These are phyloP conservation scores for Trapa incisa DNA, from an alignment of 345 rosid genomes.

Conservation along the genomic window DNA sequence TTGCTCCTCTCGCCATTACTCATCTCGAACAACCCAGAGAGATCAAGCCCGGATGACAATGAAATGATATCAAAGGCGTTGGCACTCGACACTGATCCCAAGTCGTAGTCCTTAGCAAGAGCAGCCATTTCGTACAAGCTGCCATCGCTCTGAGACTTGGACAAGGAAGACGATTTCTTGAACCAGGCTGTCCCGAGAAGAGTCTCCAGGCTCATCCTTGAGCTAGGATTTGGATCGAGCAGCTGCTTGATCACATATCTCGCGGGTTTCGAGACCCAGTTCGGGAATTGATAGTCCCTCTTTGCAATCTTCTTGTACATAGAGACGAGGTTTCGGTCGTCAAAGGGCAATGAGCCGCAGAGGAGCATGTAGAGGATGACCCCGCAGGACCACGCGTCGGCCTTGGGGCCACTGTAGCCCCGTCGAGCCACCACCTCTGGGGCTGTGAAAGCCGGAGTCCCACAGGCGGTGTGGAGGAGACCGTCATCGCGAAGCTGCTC, in stretches of 20 bases:
- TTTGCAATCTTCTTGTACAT: conserved; percentile 49
- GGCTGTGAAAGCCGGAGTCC: conserved; percentile 63
- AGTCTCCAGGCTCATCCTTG: conserved; percentile 49
- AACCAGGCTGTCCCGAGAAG: conserved; percentile 46
- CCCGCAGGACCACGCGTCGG: conserved; percentile 93
- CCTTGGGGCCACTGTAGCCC: conserved; percentile 56
- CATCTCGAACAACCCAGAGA: conserved; percentile 52
- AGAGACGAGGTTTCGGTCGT: conserved; percentile 31
- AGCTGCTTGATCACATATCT: conserved; percentile 37
- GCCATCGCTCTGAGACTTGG: conserved; percentile 15
- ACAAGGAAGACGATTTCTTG: conserved; percentile 22
- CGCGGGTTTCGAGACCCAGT: conserved; percentile 41
- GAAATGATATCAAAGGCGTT: conserved; percentile 76
- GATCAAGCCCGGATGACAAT: conserved; percentile 53
- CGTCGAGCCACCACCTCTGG: conserved; percentile 54
- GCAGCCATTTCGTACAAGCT: conserved; percentile 7
- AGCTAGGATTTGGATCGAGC: conserved; percentile 64
- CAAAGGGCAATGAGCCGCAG: conserved; percentile 51
- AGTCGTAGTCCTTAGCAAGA: conserved; percentile 2
- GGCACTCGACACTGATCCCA: conserved; percentile 4
- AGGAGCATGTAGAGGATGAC: conserved; percentile 54
- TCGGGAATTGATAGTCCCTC: conserved; percentile 49
- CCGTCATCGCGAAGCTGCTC: conserved; percentile 39
- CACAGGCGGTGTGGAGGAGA: conserved; percentile 64
- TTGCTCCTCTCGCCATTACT: conserved; percentile 27